A percentile compares a stretch with the other conserved stretches of the same genome.
Conservation (phyloP, 78 protist genomes). For the Creolimax fragrantissima region DNA sequence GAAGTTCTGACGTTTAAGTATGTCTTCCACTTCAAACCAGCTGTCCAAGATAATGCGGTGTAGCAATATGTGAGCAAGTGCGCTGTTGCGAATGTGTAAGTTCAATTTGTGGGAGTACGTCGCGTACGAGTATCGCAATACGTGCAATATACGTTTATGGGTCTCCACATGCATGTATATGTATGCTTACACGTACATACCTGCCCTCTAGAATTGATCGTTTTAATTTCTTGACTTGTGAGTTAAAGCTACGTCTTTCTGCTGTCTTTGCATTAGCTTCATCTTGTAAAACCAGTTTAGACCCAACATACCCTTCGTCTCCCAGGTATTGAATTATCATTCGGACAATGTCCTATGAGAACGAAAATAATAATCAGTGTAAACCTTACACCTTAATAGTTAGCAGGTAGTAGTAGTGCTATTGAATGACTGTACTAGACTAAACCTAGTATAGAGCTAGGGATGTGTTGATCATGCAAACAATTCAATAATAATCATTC, state of each 20-base stretch:
- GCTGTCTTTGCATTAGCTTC: conserved; percentile 56
- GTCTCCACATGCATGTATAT: not conserved
- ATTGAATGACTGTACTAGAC: no score
- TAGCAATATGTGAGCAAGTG: not conserved
- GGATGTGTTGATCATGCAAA: no score
- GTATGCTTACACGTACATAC: not conserved
- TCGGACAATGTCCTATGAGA: conserved; percentile 60
- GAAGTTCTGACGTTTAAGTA: conserved; percentile 15
- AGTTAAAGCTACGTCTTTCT: conserved; percentile 4
- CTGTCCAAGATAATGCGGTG: conserved; percentile 45
- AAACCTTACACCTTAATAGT: no score
- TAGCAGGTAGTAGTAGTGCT: no score
- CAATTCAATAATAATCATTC: no score
- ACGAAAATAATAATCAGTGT: no score
- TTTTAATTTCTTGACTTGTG: not conserved
- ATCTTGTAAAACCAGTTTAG: conserved; percentile 54
- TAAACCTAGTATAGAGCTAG: no score
- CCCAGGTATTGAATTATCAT: conserved; percentile 58
- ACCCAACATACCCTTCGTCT: conserved; percentile 57
- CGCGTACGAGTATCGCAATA: no score
- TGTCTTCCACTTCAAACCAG: conserved; percentile 73
- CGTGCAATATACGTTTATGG: no score
- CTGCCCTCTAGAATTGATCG: not conserved
- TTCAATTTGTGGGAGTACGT: no score
- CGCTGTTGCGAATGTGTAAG: no score